Evolutionary conservation across 1,139 yeast species (phyloP).

Genomic region (Geotrichum phurueaensis): DNA sequence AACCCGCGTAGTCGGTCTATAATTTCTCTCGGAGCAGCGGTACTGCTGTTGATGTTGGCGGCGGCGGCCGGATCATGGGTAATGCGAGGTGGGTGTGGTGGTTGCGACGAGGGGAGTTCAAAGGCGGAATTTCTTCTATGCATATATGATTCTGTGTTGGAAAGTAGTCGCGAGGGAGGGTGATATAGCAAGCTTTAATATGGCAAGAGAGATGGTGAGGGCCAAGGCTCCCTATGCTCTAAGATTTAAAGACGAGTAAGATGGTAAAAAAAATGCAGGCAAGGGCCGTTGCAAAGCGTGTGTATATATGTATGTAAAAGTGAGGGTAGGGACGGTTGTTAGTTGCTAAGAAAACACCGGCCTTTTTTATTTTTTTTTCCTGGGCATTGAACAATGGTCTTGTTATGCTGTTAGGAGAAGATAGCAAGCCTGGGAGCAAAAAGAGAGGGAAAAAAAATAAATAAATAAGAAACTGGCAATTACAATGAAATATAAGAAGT

Average conservation of each 20-base stretch:
- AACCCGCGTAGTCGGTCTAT: conserved; percentile 50
- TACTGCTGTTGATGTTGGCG: neutral
- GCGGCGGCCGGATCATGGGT: neutral
- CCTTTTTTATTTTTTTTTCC: neutral
- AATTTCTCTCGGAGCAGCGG: conserved; percentile 35
- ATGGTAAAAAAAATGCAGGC: neutral
- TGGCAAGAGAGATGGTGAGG: neutral
- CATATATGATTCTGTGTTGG: neutral
- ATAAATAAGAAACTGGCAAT: too few species aligned
- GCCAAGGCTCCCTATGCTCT: neutral
- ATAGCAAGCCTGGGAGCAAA: neutral
- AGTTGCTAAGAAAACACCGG: neutral
- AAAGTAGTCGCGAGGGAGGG: neutral
- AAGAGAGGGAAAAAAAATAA: neutral
- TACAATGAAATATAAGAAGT: neutral
- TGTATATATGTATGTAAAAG: too few species aligned
- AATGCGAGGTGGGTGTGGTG: neutral
- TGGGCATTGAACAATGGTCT: neutral
- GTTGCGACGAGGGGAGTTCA: neutral
- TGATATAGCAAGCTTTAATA: neutral
- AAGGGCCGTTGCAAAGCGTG: neutral
- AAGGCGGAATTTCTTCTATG: neutral
- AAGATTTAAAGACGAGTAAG: neutral
- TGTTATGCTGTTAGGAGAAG: neutral
- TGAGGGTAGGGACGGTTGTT: neutral